Percentiles rank a stretch among this genome's conserved stretches.
Evolutionary conservation across 805 yeast genomes (phyloP).

Genomic region (Spathaspora arborariae): DNA sequence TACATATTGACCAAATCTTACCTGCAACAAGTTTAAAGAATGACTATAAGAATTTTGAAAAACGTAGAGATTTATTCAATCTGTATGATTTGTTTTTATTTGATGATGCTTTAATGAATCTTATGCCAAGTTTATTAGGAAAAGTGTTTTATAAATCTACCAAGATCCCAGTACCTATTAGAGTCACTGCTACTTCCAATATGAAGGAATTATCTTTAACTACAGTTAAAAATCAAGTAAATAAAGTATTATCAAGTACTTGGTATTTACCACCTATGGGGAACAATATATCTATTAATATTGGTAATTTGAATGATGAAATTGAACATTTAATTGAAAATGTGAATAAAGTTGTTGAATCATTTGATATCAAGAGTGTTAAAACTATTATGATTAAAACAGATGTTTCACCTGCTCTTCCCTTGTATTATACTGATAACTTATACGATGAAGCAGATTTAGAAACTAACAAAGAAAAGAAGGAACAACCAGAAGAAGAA

Average conservation of each 20-base stretch:
- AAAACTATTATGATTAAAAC: constrained; percentile 67
- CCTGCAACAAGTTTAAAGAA: constrained; percentile 76
- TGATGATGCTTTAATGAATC: constrained; percentile 76
- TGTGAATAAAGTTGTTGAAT: constrained; percentile 48
- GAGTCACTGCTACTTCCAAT: constrained; percentile 19
- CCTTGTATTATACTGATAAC: constrained; percentile 68
- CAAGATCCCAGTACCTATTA: constrained; percentile 53
- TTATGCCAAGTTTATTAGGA: constrained; percentile 81
- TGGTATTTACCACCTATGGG: constrained; percentile 71
- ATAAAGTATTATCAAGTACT: constrained; percentile 55
- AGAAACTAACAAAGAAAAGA: constrained; percentile 18
- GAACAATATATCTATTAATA: constrained; percentile 56
- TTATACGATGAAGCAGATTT: constrained; percentile 49
- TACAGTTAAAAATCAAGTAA: constrained; percentile 56
- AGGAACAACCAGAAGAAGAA: constrained; percentile 10
- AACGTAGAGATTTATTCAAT: constrained; percentile 67
- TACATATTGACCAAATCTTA: constrained; percentile 52
- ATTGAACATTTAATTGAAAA: constrained; percentile 56
- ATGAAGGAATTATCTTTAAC: constrained; percentile 42
- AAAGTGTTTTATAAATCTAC: constrained; percentile 62
- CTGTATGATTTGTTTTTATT: constrained; percentile 76
- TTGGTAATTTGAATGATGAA: constrained; percentile 50
- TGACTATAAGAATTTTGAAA: constrained; percentile 83
- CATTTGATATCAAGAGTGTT: constrained; percentile 43
- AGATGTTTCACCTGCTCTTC: constrained; percentile 73